Evolutionary conservation across 345 rosid genomes (phyloP), one percentile per base, ranked within the genome.

Genomic region (Boechera stricta): DNA sequence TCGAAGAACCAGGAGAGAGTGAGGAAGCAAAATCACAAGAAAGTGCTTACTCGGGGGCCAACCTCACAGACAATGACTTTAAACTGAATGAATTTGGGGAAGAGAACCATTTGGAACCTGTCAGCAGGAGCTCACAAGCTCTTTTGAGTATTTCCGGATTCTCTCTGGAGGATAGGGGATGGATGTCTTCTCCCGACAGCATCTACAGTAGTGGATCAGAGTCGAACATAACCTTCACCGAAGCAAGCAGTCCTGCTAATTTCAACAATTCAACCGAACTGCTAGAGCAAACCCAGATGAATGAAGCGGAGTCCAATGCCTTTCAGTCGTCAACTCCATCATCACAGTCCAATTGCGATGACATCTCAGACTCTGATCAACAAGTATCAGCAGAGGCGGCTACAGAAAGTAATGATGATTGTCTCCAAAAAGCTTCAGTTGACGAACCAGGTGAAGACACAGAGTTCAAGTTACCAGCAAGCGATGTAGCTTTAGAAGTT

Each of bases 181-280:
- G 90, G 91, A 75, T 92, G 82, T 92, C 97, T 67, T 88, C 92
- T 55, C 96, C 96, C n/a, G 91, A 92, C 72, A 92, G 88, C 69
- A 52, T 90, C 51, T 84, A 77, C 70, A 82, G 86, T 77, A 81
- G 89, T 75, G 84, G 85, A 81, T 79, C 82, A 24, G 90, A 73
- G 75, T 88, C 88, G 64, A 82, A 71, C 59, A 44, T 78, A 67
- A 82, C 74, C 56, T 84, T 84, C 18, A 44, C 80, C 21, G 90
- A 77, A 53, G 83, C 79, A 71, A 81, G 78, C 80, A 65, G 78
- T 73, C 75, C 80, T 11, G 87, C 81, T 74, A 63, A 72, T 69
- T 77, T 67, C 44, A 78, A 42, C 59, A 81, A 82, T 73, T 82
- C 60, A 54, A 80, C 73, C 18, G 85, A 82, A 67, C 72, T 75